phyloP scores from a whole-genome alignment of 1,284 basidiomycete species.

The Cutaneotrichosporon sp. region DNA sequence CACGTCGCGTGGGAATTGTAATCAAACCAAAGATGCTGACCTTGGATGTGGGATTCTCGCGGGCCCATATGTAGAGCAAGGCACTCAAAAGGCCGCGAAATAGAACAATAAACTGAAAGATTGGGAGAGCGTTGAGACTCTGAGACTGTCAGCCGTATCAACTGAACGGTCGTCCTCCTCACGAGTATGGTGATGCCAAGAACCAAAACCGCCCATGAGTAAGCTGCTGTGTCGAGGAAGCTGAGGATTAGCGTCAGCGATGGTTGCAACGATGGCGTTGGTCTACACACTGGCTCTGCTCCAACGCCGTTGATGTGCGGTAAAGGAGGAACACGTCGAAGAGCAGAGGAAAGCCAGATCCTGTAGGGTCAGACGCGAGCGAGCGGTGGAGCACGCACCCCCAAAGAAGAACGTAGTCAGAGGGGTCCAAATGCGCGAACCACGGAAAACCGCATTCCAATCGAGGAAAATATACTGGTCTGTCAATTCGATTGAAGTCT shows the following conservation, averaged over 20 bases:
- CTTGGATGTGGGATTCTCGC: constrained; percentile 40
- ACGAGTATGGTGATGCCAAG: not conserved
- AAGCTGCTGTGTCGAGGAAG: constrained; percentile 35
- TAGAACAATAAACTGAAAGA: constrained; percentile 34
- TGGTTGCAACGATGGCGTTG: too few species aligned
- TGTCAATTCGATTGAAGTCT: not conserved
- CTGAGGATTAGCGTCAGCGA: constrained; percentile 16
- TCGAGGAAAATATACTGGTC: not conserved
- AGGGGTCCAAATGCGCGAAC: constrained; percentile 32
- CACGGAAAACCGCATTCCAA: not conserved
- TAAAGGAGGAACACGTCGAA: constrained; percentile 46
- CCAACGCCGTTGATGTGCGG: constrained; percentile 42
- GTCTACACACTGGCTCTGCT: constrained; percentile 38
- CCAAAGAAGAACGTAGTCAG: constrained; percentile 43
- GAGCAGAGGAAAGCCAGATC: constrained; percentile 35
- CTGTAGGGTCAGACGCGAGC: constrained; percentile 6
- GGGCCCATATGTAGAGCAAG: constrained; percentile 45
- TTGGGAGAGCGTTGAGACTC: constrained; percentile 30
- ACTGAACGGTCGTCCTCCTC: too few species aligned
- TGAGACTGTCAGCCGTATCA: constrained; percentile 11
- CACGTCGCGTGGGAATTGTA: constrained; percentile 42
- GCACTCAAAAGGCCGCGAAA: constrained; percentile 43
- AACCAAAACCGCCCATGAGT: constrained; percentile 29
- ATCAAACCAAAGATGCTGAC: constrained; percentile 46
- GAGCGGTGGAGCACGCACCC: constrained; percentile 19